A percentile compares a stretch with the other conserved stretches of the same genome.
phyloP scores from a whole-genome alignment of 140 eudicot genomes.

The Erigeron philadelphicus region DNA sequence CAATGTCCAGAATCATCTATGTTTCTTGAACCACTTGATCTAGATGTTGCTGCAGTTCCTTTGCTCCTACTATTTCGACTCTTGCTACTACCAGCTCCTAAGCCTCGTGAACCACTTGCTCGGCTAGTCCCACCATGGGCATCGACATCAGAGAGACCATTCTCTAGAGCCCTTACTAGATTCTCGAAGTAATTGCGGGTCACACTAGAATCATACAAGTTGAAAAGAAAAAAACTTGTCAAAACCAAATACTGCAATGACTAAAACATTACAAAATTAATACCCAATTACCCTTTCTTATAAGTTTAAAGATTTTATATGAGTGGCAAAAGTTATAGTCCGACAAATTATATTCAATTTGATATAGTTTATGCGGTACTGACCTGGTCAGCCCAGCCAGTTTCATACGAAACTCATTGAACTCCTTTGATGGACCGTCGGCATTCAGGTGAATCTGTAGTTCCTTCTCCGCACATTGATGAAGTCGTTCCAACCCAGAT shows the following conservation, averaged over 20 bases:
- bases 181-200: conserved; percentile 85
- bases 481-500: conserved; percentile 91
- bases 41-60: conserved; percentile 49
- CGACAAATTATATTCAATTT: not conserved
- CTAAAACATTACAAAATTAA: not conserved
- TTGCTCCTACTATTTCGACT: conserved; percentile 46
- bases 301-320: not conserved
- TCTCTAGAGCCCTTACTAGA: conserved; percentile 84
- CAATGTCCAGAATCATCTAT: conserved; percentile 73
- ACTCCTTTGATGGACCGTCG: conserved; percentile 76
- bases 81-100: conserved; percentile 65
- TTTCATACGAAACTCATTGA: conserved; percentile 86
- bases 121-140: conserved; percentile 61
- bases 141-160: conserved; percentile 88
- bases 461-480: conserved; percentile 98
- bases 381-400: conserved; percentile 94
- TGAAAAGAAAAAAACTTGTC: not conserved
- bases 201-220: conserved; percentile 30
- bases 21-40: conserved; percentile 55
- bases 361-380: not conserved
- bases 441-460: conserved; percentile 55
- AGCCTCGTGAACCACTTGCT: conserved; percentile 48
- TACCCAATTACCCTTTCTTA: not conserved
- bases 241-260: not conserved
- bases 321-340: not conserved